A percentile compares a stretch with the other conserved stretches of the same genome.
Conservation (phyloP, 108 stramenopile genomes). For the Nitzschia palea region DNA sequence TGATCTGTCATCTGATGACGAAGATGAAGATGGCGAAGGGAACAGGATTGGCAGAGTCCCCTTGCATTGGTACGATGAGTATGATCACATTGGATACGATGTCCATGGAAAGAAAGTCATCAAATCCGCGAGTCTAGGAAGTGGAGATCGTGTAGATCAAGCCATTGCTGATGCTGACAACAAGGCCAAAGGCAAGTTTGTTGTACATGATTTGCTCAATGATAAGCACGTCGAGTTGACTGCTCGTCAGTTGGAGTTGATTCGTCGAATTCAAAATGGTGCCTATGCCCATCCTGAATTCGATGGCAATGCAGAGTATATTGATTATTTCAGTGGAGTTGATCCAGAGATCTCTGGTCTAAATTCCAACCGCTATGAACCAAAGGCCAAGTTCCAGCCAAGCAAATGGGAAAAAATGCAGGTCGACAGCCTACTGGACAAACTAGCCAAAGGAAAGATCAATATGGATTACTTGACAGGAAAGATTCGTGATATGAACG, state of each 20-base stretch:
- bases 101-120: conserved; percentile 82
- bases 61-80: conserved; percentile 97
- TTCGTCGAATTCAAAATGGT: conserved; percentile 90
- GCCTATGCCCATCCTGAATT: conserved; percentile 97
- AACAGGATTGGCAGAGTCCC: conserved; percentile 98
- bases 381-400: conserved; percentile 81
- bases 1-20: conserved; percentile 96
- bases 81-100: conserved; percentile 97
- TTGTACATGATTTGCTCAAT: conserved; percentile 95
- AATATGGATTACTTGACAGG: conserved; percentile 83
- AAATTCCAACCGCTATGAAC: conserved; percentile 73
- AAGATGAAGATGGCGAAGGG: conserved; percentile 77
- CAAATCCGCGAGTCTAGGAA: conserved; percentile 57
- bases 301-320: conserved; percentile 91
- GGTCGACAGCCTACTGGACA: conserved; percentile 83
- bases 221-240: conserved; percentile 88
- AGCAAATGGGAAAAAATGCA: conserved; percentile 89
- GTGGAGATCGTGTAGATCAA: conserved; percentile 68
- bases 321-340: conserved; percentile 91
- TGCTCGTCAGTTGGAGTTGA: conserved; percentile 89
- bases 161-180: conserved; percentile 80
- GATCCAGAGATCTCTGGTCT: conserved; percentile 78
- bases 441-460: conserved; percentile 88
- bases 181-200: conserved; percentile 57
- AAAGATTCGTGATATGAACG: conserved; percentile 80